Evolutionary conservation across 2,329 filamentous ascomycete species (phyloP).

Genomic region (Colletotrichum cordylinicola): DNA sequence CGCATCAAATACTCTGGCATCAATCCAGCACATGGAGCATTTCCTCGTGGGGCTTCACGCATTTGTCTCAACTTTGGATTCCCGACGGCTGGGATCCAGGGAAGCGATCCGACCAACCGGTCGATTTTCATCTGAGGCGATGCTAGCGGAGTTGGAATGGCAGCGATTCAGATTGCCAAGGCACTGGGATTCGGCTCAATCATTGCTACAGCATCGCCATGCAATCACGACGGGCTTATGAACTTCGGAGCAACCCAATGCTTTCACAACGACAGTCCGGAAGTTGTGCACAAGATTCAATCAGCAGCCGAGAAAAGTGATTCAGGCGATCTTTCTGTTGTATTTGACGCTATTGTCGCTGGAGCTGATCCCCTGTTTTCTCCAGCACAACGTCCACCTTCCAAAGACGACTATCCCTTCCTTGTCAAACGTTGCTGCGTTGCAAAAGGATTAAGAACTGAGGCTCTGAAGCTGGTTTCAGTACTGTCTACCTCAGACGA

Average conservation of each 20-base stretch:
- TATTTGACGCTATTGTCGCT: background rate
- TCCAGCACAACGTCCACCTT: background rate
- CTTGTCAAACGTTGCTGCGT: background rate
- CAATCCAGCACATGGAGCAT: background rate
- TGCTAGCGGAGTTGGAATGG: conserved; percentile 35
- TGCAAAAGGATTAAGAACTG: background rate
- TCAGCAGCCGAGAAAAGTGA: background rate
- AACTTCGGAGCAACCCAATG: conserved; percentile 35
- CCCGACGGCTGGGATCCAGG: background rate
- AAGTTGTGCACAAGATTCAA: background rate
- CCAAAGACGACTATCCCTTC: background rate
- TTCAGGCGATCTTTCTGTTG: background rate
- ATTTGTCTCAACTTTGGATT: background rate
- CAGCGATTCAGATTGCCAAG: conserved; percentile 38
- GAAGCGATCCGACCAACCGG: background rate
- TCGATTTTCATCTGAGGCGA: conserved; percentile 40
- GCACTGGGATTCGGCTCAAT: conserved; percentile 33
- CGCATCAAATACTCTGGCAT: background rate
- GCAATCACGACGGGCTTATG: conserved; percentile 34
- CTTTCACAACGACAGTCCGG: conserved; percentile 34
- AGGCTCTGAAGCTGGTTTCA: background rate
- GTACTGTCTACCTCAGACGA: rapidly evolving
- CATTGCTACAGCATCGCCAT: conserved; percentile 33
- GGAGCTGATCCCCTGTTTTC: background rate
- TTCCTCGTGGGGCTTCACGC: background rate